A percentile compares a stretch with the other conserved stretches of the same genome.
These are phyloP conservation scores for Lojkania enalia DNA, from an alignment of 2,329 filamentous ascomycete species.

Conservation along the genomic window DNA sequence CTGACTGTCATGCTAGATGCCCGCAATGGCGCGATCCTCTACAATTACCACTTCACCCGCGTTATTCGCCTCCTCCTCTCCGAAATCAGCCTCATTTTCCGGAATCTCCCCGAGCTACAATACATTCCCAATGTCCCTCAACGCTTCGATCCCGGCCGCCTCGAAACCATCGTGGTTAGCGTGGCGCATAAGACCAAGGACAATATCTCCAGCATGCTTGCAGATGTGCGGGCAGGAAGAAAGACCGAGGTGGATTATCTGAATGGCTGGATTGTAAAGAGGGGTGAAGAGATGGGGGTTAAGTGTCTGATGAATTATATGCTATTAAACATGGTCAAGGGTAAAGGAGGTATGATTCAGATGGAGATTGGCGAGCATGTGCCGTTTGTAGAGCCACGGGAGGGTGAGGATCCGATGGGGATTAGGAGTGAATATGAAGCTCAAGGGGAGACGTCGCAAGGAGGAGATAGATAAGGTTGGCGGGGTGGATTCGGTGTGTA, in stretches of 20 bases:
- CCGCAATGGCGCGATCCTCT: constrained; percentile 70
- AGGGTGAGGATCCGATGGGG: constrained; percentile 4
- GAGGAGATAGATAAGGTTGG: no score
- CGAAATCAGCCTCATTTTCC: constrained; percentile 75
- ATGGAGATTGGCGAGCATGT: constrained; percentile 47
- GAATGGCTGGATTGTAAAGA: constrained; percentile 82
- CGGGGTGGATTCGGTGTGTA: no score
- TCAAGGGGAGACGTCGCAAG: not conserved
- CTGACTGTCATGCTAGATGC: constrained; percentile 79
- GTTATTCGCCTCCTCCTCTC: constrained; percentile 71
- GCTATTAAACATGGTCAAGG: constrained; percentile 72
- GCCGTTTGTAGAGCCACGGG: constrained; percentile 33
- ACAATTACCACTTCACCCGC: constrained; percentile 66
- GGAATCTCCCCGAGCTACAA: constrained; percentile 72
- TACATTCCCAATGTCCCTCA: constrained; percentile 61
- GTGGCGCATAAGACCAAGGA: constrained; percentile 59
- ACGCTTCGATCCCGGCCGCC: constrained; percentile 63
- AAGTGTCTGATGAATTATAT: constrained; percentile 72
- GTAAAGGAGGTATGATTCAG: constrained; percentile 59
- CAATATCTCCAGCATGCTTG: constrained; percentile 69
- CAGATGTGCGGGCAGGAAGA: constrained; percentile 62
- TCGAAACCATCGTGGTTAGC: constrained; percentile 62
- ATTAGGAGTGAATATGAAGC: constrained; percentile 1
- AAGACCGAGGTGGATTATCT: constrained; percentile 79
- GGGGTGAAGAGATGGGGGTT: constrained; percentile 74